Base-by-base conservation (phyloP, 768 basidiomycete species). In the Butyriboletus loyo region DNA sequence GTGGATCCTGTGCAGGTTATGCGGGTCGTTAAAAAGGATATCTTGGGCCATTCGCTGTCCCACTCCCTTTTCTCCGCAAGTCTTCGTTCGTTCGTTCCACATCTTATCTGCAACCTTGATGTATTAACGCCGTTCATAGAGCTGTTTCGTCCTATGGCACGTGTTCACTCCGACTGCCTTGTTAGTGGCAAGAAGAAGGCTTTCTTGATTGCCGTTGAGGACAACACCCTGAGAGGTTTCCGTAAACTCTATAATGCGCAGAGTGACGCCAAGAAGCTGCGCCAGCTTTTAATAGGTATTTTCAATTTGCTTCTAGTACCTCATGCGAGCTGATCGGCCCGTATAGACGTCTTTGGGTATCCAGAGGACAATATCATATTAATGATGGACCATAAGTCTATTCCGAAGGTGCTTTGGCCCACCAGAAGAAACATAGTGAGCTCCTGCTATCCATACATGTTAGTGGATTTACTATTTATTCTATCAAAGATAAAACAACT, bases 351-450 rank as follows among this genome's bases (percentile, higher is more conserved):
- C 9, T 80, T 75, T 56, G 62, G 59, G 0, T 81, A 81, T 54
- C 22, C 63, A 13, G 54, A 63, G 0, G 64, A 69, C 4, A 61
- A 80, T 43, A 75, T 82, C 22, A 71, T 68, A 0, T 61, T 77
- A 0, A 73, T 84, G 49, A 68, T 78, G 36, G 77, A 83, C 53
- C 54, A 58, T 36, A 40, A 46, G 8, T 56, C 48, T 24, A 57
- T 70, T 13, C 55, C 66, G 2, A 47, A 50, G 4, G 54, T 71
- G 31, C 46, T 63, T 1, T 68, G 70, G 55, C 82, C 81, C 0
- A 80, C 77, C 0, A 63, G 65, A 38, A 61, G 36, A 1, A 79
- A 78, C 43, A 77, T 83, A 48, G 81, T 81, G 49, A 53, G 76
- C 54, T 34, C 15, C 24, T 21, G 0, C 14, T 15, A 38, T 53